Conservation (phyloP, 768 basidiomycete genomes). For the Brasilioporus rufonigricans region DNA sequence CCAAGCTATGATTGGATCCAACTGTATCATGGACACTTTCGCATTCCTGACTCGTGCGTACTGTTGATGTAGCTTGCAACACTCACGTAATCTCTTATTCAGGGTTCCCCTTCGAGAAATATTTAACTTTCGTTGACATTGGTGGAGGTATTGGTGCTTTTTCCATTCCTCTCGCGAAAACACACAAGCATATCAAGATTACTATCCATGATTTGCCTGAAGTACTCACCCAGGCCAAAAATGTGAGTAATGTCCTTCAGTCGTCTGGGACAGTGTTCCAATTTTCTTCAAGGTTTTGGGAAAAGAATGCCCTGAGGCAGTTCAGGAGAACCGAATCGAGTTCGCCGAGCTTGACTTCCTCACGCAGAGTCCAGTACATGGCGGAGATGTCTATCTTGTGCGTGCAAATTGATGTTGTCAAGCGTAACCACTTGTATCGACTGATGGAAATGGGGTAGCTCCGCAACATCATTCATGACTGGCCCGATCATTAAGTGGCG, state of each 20-base stretch:
- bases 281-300: constrained; percentile 21
- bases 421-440: too few species aligned
- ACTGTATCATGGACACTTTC: constrained; percentile 13
- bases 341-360: constrained; percentile 34
- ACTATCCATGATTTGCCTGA: constrained; percentile 33
- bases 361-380: too few species aligned
- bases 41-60: constrained; percentile 22
- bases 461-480: constrained; percentile 31
- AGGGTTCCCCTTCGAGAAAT: constrained; percentile 34
- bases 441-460: constrained; percentile 7
- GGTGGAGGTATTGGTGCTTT: constrained; percentile 34
- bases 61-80: background rate
- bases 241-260: constrained; percentile 8
- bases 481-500: constrained; percentile 29
- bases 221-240: constrained; percentile 20
- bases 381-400: too few species aligned
- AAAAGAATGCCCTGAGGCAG: constrained; percentile 18
- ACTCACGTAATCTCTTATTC: background rate
- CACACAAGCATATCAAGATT: constrained; percentile 29
- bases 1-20: constrained; percentile 23
- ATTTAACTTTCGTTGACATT: constrained; percentile 34
- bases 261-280: background rate
- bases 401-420: too few species aligned
- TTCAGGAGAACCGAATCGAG: constrained; percentile 22
- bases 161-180: constrained; percentile 29